These are phyloP conservation scores for Rhododendron ovatum DNA, from an alignment of 148 eudicot species.

Conservation along the genomic window DNA sequence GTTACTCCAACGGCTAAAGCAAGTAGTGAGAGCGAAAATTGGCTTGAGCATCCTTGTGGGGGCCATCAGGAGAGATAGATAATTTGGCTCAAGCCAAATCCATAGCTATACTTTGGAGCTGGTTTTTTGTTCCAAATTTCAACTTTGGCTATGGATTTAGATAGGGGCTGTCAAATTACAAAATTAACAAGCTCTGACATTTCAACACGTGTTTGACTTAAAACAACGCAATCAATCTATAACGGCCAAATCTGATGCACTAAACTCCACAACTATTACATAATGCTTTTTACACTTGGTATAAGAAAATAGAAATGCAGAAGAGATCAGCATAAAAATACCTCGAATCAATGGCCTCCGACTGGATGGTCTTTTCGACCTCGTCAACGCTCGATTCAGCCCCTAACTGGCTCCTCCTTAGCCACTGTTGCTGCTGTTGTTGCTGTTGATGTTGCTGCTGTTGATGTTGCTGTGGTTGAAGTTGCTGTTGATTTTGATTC, in stretches of 20 bases:
- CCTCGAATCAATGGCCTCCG: conserved; percentile 65
- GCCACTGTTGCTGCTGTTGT: conserved; percentile 56
- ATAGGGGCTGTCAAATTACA: too few species aligned
- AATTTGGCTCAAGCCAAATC: not conserved
- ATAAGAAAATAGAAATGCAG: not conserved
- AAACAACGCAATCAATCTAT: too few species aligned
- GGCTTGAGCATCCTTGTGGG: not conserved
- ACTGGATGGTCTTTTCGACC: conserved; percentile 69
- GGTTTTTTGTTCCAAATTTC: not conserved
- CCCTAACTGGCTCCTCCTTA: conserved; percentile 54
- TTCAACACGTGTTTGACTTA: not conserved
- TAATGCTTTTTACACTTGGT: too few species aligned
- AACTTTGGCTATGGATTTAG: not conserved
- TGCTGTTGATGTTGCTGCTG: conserved; percentile 16
- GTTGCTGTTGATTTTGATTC: conserved; percentile 28
- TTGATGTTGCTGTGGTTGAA: conserved; percentile 23
- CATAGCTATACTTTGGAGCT: not conserved
- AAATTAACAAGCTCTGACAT: not conserved
- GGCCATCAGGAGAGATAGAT: not conserved
- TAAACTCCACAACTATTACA: not conserved
- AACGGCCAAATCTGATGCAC: not conserved
- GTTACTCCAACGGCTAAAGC: not conserved
- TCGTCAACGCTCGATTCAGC: conserved; percentile 39
- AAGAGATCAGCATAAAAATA: conserved; percentile 3
- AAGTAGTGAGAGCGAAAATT: not conserved